Conservation (phyloP, 2,329 filamentous ascomycete species). For the Leptographium lundbergii region DNA sequence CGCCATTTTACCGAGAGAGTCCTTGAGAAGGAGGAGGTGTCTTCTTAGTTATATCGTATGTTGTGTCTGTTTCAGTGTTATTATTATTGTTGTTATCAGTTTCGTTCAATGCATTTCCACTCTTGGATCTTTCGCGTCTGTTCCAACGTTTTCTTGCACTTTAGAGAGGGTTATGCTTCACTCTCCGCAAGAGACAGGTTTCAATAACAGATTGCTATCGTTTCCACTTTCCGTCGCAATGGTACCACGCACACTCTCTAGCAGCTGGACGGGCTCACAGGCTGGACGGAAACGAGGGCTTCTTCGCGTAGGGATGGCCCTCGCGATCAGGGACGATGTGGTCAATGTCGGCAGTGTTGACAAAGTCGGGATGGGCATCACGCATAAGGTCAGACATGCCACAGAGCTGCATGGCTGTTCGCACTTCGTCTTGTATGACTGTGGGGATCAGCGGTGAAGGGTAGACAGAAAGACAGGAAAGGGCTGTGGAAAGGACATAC, state of each 20-base stretch:
- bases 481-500: constrained; percentile 16
- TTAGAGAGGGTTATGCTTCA: no score
- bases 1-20: constrained; percentile 24
- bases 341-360: constrained; percentile 16
- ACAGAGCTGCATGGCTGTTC: constrained; percentile 24
- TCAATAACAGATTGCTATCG: background rate
- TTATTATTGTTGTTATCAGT: background rate
- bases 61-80: background rate
- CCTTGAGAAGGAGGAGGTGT: constrained; percentile 5
- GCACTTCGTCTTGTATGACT: constrained; percentile 25
- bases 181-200: no score
- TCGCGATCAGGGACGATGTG: constrained; percentile 7
- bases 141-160: background rate
- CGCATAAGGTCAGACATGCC: constrained; percentile 14
- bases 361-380: constrained; percentile 11
- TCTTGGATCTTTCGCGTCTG: background rate
- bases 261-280: background rate
- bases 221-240: background rate
- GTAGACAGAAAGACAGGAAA: background rate
- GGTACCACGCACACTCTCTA: background rate
- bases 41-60: background rate
- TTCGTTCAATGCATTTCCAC: background rate
- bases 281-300: background rate
- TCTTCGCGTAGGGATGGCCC: constrained; percentile 9
- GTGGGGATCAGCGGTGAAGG: background rate